Evolutionary conservation across 148 eudicot genomes (phyloP), one percentile per base, ranked within the genome.

Genomic region (Heliosperma pusillum): DNA sequence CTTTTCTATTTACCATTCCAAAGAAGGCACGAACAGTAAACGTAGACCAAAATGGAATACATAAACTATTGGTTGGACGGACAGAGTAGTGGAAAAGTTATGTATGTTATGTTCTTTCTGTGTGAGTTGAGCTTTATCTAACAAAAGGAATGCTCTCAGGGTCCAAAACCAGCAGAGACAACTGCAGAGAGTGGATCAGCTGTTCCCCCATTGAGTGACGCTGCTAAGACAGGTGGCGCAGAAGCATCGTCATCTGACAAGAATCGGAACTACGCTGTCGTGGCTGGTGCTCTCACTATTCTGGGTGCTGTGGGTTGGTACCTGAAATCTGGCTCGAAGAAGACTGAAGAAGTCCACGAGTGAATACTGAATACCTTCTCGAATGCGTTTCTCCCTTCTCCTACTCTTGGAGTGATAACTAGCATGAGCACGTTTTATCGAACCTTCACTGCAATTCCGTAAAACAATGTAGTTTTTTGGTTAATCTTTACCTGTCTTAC

Each of bases 311-410:
- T 74, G 11, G 97, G 96, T 13, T 95, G 97, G 98, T 95, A 86
- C 80, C 44, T 76, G 60, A 71, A 70, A 26, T 82, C 93, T 13
- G 79, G 71, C 33, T 79, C 85, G 36, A 91, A 84, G 83, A 86
- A 90, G 85, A 42, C 91, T 0, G 98, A 87, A 77, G 97, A 91
- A 85, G 90, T 89, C 9, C 97, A 87, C 22, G 91, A 90, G 22
- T 91, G 82, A 85, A 24, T 13, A 42, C 5, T 42, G 5, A 36
- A 36, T 36, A 36, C 42, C 42, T 6, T 36, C 60, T 40, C 4
- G 60, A 55, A 67, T 76, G 66, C 7, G 50, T n/a, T 65, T 36
- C 56, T 29, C 27, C 44, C 65, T 42, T 71, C 30, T 47, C 50
- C 64, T 59, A n/a, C 72, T 27, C 45, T 10, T 69, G n/a, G 42